phyloP scores from a whole-genome alignment of 73 alveolate species.

The Effrenium voratum region DNA sequence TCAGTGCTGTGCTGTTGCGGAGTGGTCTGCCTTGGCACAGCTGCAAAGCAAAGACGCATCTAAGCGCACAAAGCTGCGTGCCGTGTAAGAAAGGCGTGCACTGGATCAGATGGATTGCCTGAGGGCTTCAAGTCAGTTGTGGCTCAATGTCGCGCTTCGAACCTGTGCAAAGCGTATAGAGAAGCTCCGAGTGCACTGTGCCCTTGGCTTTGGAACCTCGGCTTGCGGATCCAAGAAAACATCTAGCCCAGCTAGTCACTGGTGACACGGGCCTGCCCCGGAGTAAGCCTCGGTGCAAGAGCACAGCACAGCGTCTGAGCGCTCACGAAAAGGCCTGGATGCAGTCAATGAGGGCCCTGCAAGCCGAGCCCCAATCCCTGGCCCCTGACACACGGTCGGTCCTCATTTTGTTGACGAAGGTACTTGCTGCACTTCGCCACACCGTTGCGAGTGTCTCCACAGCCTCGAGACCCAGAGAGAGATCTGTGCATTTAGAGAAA shows the following conservation, averaged over 20 bases:
- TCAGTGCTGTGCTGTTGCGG: constrained; percentile 14
- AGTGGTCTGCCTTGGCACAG: background rate
- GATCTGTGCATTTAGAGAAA: no score
- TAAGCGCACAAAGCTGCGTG: background rate
- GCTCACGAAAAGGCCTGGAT: constrained; percentile 27
- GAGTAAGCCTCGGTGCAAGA: constrained; percentile 13
- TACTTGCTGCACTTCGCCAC: constrained; percentile 68
- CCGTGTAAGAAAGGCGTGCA: constrained; percentile 60
- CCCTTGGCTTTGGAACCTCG: constrained; percentile 31
- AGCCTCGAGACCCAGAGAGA: background rate
- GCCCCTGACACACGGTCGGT: no score
- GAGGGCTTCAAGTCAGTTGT: background rate
- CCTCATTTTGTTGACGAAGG: constrained; percentile 68
- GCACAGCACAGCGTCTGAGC: no score
- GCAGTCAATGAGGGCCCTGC: constrained; percentile 75
- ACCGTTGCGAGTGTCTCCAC: constrained; percentile 66
- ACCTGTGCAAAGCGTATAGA: constrained; percentile 75
- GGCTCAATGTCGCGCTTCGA: background rate
- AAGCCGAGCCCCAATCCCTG: background rate
- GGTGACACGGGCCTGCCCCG: constrained; percentile 13
- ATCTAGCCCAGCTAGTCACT: background rate
- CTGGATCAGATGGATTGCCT: constrained; percentile 69
- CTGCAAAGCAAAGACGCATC: background rate
- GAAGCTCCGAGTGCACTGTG: constrained; percentile 66
- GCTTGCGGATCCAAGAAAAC: background rate